phyloP scores from a whole-genome alignment of 495 filamentous ascomycete species.

The Trypethelium eluteriae region DNA sequence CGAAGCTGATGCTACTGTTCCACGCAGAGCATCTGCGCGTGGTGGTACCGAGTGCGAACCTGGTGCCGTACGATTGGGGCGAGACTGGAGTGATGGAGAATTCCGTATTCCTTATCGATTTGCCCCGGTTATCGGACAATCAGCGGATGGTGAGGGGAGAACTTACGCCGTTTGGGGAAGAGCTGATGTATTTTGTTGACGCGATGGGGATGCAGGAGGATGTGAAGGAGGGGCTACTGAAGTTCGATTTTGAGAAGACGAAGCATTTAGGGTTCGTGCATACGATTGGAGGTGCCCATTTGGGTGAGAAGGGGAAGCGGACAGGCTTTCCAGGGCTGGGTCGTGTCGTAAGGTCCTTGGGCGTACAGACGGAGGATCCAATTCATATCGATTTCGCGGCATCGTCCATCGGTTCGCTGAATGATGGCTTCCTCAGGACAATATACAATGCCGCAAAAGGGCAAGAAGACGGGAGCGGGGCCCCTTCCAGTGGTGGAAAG shows the following conservation, averaged over 20 bases:
- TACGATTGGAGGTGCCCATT: conserved; percentile 52
- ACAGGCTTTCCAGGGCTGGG: conserved; percentile 67
- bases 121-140: conserved; percentile 50
- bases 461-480: conserved; percentile 12
- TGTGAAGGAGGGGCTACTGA: conserved; percentile 51
- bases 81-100: conserved; percentile 75
- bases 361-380: conserved; percentile 35
- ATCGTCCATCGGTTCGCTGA: conserved; percentile 73
- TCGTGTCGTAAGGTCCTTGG: conserved; percentile 50
- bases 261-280: conserved; percentile 68
- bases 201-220: conserved; percentile 58
- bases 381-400: conserved; percentile 44
- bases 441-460: conserved; percentile 74
- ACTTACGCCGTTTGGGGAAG: conserved; percentile 57
- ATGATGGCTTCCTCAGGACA: conserved; percentile 55
- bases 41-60: conserved; percentile 72
- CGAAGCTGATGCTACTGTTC: conserved; percentile 78
- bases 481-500: conserved; percentile 2
- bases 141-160: conserved; percentile 28
- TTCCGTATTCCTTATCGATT: conserved; percentile 75
- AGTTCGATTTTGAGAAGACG: conserved; percentile 71
- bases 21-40: conserved; percentile 61
- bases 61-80: conserved; percentile 79
- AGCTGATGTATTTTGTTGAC: conserved; percentile 62
- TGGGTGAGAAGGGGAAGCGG: conserved; percentile 46